Conservation (phyloP, 106 monocot genomes). For the Dactylorhiza incarnata region DNA sequence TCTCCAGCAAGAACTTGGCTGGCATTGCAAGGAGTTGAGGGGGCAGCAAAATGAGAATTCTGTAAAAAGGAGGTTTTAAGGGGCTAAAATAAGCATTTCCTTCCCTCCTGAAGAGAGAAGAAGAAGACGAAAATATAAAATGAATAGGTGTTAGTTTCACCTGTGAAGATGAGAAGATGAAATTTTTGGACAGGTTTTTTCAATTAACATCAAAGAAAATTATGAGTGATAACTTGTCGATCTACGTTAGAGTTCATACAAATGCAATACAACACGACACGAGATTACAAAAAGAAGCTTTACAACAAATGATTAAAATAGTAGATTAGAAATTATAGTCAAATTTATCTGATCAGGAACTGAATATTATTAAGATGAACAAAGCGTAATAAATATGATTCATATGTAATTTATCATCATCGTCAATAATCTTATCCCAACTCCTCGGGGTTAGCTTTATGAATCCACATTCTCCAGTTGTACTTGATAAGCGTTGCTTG, state of each 20-base stretch:
- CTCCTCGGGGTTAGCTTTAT: too few relatives aligned
- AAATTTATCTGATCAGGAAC: background rate
- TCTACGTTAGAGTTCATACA: background rate
- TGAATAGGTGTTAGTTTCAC: background rate
- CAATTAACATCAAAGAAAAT: background rate
- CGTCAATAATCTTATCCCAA: too few relatives aligned
- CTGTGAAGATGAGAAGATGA: background rate
- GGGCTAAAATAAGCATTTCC: background rate
- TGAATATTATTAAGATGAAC: background rate
- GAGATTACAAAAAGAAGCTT: background rate
- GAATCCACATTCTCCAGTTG: too few relatives aligned
- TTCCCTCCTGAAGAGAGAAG: background rate
- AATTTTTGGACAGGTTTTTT: background rate
- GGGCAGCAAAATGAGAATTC: background rate
- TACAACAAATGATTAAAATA: background rate
- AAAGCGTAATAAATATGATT: background rate
- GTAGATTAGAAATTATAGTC: background rate
- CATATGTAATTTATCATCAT: too few relatives aligned
- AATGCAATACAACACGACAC: background rate
- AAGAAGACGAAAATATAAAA: background rate
- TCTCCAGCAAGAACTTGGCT: background rate
- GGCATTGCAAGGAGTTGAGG: background rate
- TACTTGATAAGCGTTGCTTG: too few relatives aligned
- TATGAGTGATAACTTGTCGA: background rate
- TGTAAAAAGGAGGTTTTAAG: slow-evolving; percentile 1